A percentile compares a stretch with the other conserved stretches of the same genome.
phyloP scores from a whole-genome alignment of 305 asterid genomes.

The Caryopteris hybrid region DNA sequence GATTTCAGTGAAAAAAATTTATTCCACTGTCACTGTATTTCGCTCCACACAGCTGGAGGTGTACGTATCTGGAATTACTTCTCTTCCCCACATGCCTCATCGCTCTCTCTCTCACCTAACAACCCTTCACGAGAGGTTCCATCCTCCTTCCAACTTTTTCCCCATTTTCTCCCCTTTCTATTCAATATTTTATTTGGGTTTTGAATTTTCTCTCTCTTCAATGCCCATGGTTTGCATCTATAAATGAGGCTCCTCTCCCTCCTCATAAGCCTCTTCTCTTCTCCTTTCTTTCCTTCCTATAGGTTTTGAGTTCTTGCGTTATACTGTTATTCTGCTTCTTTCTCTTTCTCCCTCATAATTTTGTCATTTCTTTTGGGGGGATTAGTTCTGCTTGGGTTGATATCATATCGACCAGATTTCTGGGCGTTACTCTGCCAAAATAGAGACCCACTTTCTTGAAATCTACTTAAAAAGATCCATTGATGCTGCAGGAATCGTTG shows the following conservation, averaged over 20 bases:
- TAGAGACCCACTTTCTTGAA: neutral
- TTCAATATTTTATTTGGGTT: neutral
- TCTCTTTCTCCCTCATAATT: neutral
- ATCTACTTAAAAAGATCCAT: neutral
- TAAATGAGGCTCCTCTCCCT: slow-evolving; percentile 36
- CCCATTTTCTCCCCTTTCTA: neutral
- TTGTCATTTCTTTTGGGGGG: neutral
- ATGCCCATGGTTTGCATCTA: slow-evolving; percentile 33
- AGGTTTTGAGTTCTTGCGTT: neutral
- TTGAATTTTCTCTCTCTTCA: neutral
- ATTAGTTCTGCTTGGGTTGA: neutral
- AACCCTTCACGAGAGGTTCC: slow-evolving; percentile 28
- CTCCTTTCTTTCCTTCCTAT: slow-evolving; percentile 9
- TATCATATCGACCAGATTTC: slow-evolving; percentile 7
- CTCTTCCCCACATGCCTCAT: slow-evolving; percentile 46
- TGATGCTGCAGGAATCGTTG: slow-evolving; percentile 32
- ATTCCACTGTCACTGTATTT: neutral
- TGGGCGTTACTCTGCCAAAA: slow-evolving; percentile 17
- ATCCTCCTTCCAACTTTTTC: slow-evolving; percentile 21
- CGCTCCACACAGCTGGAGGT: slow-evolving; percentile 27
- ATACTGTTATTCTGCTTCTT: slow-evolving; percentile 16
- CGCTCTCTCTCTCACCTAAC: slow-evolving; percentile 13
- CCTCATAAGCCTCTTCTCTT: slow-evolving; percentile 45
- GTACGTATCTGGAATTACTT: slow-evolving; percentile 11
- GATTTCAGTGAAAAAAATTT: slow-evolving; percentile 11